Evolutionary conservation across 108 stramenopile species (phyloP).

Genomic region (Nitzschia sp.): DNA sequence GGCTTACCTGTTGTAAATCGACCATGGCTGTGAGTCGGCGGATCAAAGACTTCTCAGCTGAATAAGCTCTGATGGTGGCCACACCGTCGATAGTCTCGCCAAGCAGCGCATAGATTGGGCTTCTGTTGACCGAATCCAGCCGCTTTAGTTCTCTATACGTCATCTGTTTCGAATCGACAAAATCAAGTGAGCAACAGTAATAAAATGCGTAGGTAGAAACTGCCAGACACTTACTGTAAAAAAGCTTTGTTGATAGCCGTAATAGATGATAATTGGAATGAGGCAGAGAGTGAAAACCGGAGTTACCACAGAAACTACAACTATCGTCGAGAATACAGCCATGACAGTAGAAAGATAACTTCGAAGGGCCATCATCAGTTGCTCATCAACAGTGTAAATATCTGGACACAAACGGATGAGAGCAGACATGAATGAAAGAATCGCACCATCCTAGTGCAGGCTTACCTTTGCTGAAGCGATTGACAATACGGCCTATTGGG

Average conservation of each 20-base stretch:
- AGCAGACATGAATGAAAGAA: conserved; percentile 37
- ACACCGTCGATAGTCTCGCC: conserved; percentile 93
- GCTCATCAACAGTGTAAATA: conserved; percentile 92
- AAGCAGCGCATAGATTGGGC: conserved; percentile 92
- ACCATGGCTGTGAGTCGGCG: conserved; percentile 63
- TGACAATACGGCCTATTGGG: conserved; percentile 55
- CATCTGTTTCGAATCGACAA: conserved; percentile 27
- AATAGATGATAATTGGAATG: conserved; percentile 73
- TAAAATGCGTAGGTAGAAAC: background rate
- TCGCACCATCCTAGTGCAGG: too few species aligned
- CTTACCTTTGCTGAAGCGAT: conserved; percentile 50
- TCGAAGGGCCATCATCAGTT: conserved; percentile 66
- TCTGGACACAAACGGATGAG: conserved; percentile 50
- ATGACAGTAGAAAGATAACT: conserved; percentile 75
- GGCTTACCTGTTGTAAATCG: conserved; percentile 62
- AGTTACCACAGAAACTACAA: conserved; percentile 74
- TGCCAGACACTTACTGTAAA: conserved; percentile 57
- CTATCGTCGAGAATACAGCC: conserved; percentile 66
- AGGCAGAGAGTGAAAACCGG: conserved; percentile 52
- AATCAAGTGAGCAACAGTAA: background rate
- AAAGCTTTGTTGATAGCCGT: conserved; percentile 69
- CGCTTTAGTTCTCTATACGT: conserved; percentile 92
- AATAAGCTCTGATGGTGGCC: conserved; percentile 91
- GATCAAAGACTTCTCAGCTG: conserved; percentile 67
- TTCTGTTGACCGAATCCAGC: conserved; percentile 78